Base-by-base conservation (phyloP, 805 yeast species). In the Metschnikowia vanudenii region DNA sequence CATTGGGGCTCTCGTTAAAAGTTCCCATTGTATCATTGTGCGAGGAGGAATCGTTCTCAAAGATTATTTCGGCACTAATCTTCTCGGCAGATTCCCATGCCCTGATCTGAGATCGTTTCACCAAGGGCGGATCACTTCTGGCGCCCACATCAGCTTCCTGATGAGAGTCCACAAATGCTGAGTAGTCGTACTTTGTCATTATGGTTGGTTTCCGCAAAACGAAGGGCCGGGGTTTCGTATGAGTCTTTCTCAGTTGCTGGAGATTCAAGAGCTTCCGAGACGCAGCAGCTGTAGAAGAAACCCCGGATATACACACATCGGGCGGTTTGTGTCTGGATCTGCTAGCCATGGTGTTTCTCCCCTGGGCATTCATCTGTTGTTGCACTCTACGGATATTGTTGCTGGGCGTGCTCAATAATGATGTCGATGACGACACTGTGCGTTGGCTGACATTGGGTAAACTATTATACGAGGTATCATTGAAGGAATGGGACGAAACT, bases 61-160 rank as follows among this genome's bases (percentile, higher is more conserved):
- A 71, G 2, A 72, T 69, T 29, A 71, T 50, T 43, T 63, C 69
- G 20, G 58, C 54, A 45, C 67, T 63, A 36, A 68, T 63, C 50
- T 67, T 65, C 47, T 72, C 76, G 1, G 75, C 76, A 22, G 69
- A 63, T 49, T 72, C 76, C 77, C 77, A 72, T 16, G 75, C 75
- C 42, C 64, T 62, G 11, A 71, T 59, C 51, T 71, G 75, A n/a
- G 74, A 67, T 35, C 67, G 68, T 54, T 67, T 71, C 9, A 70
- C 55, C 13, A 63, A 59, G 1, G 73, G 74, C 18, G 68, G 67
- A n/a, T 59, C 41, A 29, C 22, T 38, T 2, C 18, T 19, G 12
- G 14, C 43, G 12, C 39, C 50, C 3, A 36, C 32, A 3, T 36
- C 53, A 7, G 13, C 19, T 14, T 18, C 29, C 39, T 16, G 17